A percentile compares a stretch with the other conserved stretches of the same genome.
These are phyloP conservation scores for Penicillium occitanis DNA, from an alignment of 2,329 filamentous ascomycete genomes.

Conservation along the genomic window DNA sequence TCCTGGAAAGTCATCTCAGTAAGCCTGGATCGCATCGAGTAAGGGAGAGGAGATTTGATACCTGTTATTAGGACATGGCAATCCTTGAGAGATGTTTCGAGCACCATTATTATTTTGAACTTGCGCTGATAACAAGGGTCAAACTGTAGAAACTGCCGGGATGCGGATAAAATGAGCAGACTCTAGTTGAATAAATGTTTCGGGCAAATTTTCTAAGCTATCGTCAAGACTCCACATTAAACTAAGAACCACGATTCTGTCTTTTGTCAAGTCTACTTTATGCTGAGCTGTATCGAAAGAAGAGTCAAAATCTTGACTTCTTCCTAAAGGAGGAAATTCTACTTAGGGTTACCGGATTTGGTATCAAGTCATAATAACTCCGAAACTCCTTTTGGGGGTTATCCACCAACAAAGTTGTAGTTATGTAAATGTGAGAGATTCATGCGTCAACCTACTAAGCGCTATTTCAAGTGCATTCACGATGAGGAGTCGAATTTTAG, in stretches of 20 bases:
- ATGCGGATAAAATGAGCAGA: not conserved
- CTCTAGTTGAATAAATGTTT: not conserved
- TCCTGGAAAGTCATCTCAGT: conserved; percentile 14
- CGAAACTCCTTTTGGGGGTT: not conserved
- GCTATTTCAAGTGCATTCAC: not conserved
- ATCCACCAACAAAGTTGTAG: not conserved
- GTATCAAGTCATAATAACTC: not conserved
- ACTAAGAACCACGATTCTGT: not conserved
- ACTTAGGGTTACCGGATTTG: not conserved
- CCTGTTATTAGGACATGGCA: not conserved
- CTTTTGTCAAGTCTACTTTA: not conserved
- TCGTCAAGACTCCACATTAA: not conserved
- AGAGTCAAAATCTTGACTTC: not conserved
- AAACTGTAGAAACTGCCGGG: not conserved
- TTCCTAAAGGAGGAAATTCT: not conserved
- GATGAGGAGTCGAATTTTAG: not conserved
- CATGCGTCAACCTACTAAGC: not conserved
- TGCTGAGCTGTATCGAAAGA: not conserved
- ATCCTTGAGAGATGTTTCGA: not conserved
- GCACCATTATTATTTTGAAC: not conserved
- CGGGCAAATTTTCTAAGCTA: not conserved
- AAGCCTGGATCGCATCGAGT: not conserved
- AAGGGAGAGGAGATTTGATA: not conserved
- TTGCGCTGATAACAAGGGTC: not conserved
- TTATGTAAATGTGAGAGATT: not conserved